Evolutionary conservation across 306 rosid species (phyloP).

Genomic region (Canavalia ensiformis): DNA sequence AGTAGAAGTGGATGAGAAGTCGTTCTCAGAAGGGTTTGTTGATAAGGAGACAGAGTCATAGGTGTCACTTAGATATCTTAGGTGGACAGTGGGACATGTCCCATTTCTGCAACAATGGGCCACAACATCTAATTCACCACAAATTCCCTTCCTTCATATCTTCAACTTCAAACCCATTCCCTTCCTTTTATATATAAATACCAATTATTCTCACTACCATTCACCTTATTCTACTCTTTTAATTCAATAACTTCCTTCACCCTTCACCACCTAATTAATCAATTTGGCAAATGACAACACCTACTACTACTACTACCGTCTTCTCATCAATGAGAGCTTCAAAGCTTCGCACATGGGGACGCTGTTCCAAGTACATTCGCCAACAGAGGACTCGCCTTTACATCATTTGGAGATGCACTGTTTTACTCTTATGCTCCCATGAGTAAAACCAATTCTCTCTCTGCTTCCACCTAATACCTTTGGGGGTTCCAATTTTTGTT

Average conservation of each 20-base stretch:
- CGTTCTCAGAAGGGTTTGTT: conserved; percentile 55
- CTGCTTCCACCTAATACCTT: neutral
- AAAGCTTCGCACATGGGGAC: conserved; percentile 65
- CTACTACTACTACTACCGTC: conserved; percentile 25
- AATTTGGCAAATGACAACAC: conserved; percentile 39
- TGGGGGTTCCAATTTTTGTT: conserved; percentile 14
- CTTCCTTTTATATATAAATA: conserved; percentile 5
- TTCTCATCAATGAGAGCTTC: conserved; percentile 57
- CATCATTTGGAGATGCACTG: conserved; percentile 91
- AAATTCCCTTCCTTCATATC: conserved; percentile 55
- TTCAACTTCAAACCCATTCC: neutral
- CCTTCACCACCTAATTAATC: neutral
- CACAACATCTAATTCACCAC: conserved; percentile 64
- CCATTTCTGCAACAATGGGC: conserved; percentile 49
- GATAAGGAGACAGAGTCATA: conserved; percentile 53
- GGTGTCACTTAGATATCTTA: conserved; percentile 52
- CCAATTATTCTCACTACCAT: neutral
- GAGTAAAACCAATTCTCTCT: conserved; percentile 40
- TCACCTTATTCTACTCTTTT: neutral
- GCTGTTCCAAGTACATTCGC: conserved; percentile 74
- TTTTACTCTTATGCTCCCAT: conserved; percentile 80
- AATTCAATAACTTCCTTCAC: neutral
- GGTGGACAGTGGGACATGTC: conserved; percentile 51
- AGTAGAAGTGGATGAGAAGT: conserved; percentile 58
- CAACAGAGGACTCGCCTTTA: conserved; percentile 85